These are phyloP conservation scores for Kluyveromyces wickerhamii DNA, from an alignment of 805 yeast species.

Conservation along the genomic window DNA sequence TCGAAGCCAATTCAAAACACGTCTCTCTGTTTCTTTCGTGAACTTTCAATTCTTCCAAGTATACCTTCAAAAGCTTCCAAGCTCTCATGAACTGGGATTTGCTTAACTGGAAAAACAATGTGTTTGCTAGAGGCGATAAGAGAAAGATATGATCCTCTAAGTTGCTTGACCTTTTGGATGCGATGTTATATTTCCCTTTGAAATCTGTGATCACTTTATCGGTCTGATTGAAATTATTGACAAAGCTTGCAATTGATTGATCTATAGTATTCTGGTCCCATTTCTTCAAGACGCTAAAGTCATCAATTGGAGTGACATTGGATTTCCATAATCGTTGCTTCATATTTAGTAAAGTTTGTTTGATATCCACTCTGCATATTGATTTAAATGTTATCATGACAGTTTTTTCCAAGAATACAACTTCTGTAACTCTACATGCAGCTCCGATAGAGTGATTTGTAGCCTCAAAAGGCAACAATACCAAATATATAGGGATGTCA, in stretches of 20 bases:
- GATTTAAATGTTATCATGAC: conserved; percentile 17
- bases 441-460: conserved; percentile 13
- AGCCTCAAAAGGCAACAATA: conserved; percentile 16
- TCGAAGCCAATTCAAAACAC: conserved; percentile 26
- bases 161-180: conserved; percentile 16
- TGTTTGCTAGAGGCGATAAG: conserved; percentile 52
- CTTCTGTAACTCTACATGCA: conserved; percentile 12
- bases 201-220: conserved; percentile 30
- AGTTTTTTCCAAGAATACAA: conserved; percentile 8
- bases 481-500: conserved; percentile 29
- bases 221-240: conserved; percentile 8
- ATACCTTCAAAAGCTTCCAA: conserved; percentile 22
- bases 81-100: conserved; percentile 40
- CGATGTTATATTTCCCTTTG: conserved; percentile 25
- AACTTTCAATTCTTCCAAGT: neutral
- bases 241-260: conserved; percentile 1
- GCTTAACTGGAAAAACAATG: conserved; percentile 47
- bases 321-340: conserved; percentile 13
- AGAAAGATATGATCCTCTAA: conserved; percentile 32
- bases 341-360: conserved; percentile 14
- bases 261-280: conserved; percentile 15
- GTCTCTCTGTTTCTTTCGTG: conserved; percentile 26
- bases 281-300: conserved; percentile 29
- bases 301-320: conserved; percentile 18
- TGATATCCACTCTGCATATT: conserved; percentile 12